These are phyloP conservation scores for Spergularia marina DNA, from an alignment of 148 eudicot species.

Conservation along the genomic window DNA sequence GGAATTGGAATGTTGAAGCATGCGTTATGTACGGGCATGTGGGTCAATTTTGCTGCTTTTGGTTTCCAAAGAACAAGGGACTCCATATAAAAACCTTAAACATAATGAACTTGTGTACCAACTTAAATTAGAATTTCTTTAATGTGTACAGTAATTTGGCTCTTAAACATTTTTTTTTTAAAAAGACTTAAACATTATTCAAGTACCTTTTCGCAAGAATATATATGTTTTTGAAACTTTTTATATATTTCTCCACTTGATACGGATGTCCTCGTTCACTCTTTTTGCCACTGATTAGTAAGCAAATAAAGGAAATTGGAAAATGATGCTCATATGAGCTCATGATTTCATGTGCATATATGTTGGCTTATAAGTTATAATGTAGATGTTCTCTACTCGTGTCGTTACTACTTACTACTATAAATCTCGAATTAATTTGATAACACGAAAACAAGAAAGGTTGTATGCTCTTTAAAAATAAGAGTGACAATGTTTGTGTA, in stretches of 20 bases:
- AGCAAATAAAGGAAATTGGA: background rate
- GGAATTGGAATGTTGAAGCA: background rate
- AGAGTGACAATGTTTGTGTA: no score
- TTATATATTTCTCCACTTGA: background rate
- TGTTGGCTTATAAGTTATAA: no score
- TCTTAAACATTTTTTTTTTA: background rate
- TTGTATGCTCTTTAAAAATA: no score
- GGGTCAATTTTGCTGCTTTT: background rate
- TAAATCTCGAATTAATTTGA: no score
- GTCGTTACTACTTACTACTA: no score
- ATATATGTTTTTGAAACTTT: background rate
- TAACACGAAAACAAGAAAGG: no score
- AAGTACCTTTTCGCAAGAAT: background rate
- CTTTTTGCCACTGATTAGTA: background rate
- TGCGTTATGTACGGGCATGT: conserved; percentile 16
- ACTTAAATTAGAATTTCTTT: no score
- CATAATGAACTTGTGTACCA: no score
- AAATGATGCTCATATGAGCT: conserved; percentile 8
- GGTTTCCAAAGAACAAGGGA: conserved; percentile 8
- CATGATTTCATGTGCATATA: background rate
- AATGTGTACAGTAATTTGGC: background rate
- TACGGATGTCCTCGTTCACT: conserved; percentile 9
- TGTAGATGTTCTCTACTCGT: no score
- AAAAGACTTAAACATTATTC: background rate
- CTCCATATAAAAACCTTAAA: background rate